Percentiles rank a stretch among this genome's conserved stretches.
Evolutionary conservation across 768 basidiomycete species (phyloP).

Genomic region (Panaeolus papilionaceus): DNA sequence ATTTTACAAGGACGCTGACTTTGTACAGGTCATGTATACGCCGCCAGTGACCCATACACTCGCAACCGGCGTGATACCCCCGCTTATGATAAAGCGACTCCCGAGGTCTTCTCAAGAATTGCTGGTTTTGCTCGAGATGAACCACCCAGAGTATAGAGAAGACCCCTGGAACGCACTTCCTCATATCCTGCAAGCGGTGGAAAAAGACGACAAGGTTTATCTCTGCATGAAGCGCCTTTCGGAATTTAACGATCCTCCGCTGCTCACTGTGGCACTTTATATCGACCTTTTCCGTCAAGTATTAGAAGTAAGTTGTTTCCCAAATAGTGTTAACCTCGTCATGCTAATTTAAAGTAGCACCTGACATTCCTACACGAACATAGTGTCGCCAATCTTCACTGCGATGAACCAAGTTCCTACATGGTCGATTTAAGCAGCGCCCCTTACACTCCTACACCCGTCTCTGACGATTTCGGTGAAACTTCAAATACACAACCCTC

Average conservation of each 20-base stretch:
- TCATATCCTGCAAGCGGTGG: constrained; percentile 49
- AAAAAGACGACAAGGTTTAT: constrained; percentile 47
- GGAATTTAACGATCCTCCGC: constrained; percentile 51
- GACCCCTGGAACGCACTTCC: constrained; percentile 65
- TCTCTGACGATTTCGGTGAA: constrained; percentile 19
- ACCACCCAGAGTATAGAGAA: constrained; percentile 46
- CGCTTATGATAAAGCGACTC: constrained; percentile 49
- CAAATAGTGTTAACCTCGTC: background rate
- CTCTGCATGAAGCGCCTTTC: constrained; percentile 52
- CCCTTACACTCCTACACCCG: constrained; percentile 21
- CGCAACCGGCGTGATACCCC: constrained; percentile 22
- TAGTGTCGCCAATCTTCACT: constrained; percentile 42
- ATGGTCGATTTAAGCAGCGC: constrained; percentile 51
- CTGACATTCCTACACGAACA: constrained; percentile 57
- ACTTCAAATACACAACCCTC: background rate
- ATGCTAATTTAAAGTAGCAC: constrained; percentile 35
- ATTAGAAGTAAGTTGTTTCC: constrained; percentile 45
- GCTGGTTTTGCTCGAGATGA: constrained; percentile 48
- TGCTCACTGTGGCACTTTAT: constrained; percentile 52
- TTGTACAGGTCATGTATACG: constrained; percentile 38
- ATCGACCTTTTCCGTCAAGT: constrained; percentile 58
- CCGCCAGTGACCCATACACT: constrained; percentile 24
- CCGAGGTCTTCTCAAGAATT: constrained; percentile 44
- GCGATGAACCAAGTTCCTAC: constrained; percentile 40
- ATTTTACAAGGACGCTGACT: constrained; percentile 15